Evolutionary conservation across 805 yeast species (phyloP).

Genomic region (Teunomyces lycoperdinae): DNA sequence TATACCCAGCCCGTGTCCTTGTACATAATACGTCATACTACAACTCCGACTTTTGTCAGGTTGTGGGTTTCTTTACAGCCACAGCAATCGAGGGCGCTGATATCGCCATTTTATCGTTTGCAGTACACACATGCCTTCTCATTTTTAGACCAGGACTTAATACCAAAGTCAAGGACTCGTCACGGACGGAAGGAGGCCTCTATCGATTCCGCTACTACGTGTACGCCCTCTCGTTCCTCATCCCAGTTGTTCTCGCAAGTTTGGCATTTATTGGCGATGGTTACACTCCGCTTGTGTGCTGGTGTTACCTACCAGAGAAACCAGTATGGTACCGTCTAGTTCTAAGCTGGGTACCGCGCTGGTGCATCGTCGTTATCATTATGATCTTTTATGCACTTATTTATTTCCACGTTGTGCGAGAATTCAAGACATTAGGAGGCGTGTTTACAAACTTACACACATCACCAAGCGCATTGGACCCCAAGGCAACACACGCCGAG

Average conservation of each 20-base stretch:
- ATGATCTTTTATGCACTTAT: constrained; percentile 64
- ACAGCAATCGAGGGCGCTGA: constrained; percentile 84
- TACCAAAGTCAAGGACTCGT: constrained; percentile 39
- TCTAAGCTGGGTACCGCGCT: constrained; percentile 82
- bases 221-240: constrained; percentile 52
- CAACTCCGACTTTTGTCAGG: constrained; percentile 52
- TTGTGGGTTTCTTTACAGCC: constrained; percentile 79
- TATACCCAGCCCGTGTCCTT: constrained; percentile 64
- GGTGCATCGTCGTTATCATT: constrained; percentile 59
- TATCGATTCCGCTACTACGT: constrained; percentile 56
- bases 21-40: constrained; percentile 43
- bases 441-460: constrained; percentile 34
- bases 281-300: constrained; percentile 61
- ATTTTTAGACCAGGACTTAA: constrained; percentile 59
- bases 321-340: constrained; percentile 75
- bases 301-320: constrained; percentile 74
- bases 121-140: constrained; percentile 74
- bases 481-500: constrained; percentile 12
- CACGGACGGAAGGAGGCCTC: constrained; percentile 67
- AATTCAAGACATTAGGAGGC: constrained; percentile 55
- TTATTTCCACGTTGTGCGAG: constrained; percentile 66
- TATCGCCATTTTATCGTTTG: constrained; percentile 75
- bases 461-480: constrained; percentile 9
- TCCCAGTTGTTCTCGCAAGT: constrained; percentile 69
- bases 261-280: constrained; percentile 60